Evolutionary conservation across 441 rosid genomes (phyloP), one percentile per base, ranked within the genome.

Genomic region (Heliophila coronopifolia): DNA sequence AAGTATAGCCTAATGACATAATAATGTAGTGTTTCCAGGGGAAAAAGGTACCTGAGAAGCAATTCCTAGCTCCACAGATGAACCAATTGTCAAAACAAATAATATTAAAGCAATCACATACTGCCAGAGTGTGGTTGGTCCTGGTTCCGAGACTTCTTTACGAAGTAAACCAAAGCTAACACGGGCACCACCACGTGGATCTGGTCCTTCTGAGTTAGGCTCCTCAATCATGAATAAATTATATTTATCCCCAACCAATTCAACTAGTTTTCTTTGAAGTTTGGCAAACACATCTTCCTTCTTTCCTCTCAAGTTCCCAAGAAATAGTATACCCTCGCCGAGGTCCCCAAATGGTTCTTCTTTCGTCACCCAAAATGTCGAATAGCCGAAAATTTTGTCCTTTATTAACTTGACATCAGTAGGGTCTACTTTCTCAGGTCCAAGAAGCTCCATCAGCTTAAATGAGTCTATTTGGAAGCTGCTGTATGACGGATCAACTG

Each of bases 341-440:
- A 84, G 71, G 50, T 87, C 95, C 27, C 98, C 98, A 70, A 87
- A 91, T 16, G 89, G 91, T 75, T 91, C 98, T 83, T 91, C 96
- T 72, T 83, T 87, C 8, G 94, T 87, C 15, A 91, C 93, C 98
- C 98, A 91, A 35, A 84, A 91, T n/a, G 98, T 84, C n/a, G 96
- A 72, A 73, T 91, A 87, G 3, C 98, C 96, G 43, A 91, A 91
- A 71, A 84, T 81, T 32, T 66, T 78, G 12, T 87, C 94, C 73
- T 84, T 91, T 46, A 91, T 77, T 31, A 71, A 68, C 76, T 91
- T 84, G 20, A 81, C 95, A 75, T 87, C 95, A 1, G 75, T 56
- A 39, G 95, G 86, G 36, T 91, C 95, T n/a, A 91, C 96, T 68
- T 78, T 87, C 68, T 91, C 98, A 0, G 95, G 95, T 60, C 95